Conservation (phyloP, 2,329 filamentous ascomycete species). For the Talaromyces sp. region DNA sequence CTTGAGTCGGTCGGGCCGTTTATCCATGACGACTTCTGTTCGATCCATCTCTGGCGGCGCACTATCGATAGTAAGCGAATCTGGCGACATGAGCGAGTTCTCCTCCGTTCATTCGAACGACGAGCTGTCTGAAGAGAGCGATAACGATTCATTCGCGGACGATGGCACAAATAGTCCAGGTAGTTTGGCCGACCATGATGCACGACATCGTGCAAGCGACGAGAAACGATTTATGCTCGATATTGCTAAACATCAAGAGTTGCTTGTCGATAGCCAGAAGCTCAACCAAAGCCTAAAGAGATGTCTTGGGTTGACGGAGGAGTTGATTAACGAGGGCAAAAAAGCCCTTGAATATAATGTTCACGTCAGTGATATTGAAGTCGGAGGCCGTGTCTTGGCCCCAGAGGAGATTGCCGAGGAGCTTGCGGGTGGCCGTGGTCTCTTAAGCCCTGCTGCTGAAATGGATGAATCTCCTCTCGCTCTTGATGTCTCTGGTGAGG, state of each 20-base stretch:
- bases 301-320: slow-evolving; percentile 84
- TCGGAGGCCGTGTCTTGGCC: slow-evolving; percentile 74
- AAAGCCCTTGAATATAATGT: slow-evolving; percentile 83
- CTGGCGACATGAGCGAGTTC: slow-evolving; percentile 29
- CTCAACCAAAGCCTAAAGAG: slow-evolving; percentile 82
- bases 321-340: slow-evolving; percentile 80
- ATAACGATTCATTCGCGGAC: slow-evolving; percentile 30
- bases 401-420: slow-evolving; percentile 53
- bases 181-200: slow-evolving; percentile 33
- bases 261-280: slow-evolving; percentile 82
- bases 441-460: slow-evolving; percentile 28
- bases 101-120: slow-evolving; percentile 26
- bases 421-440: slow-evolving; percentile 20
- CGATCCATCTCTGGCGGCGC: slow-evolving; percentile 42
- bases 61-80: slow-evolving; percentile 43
- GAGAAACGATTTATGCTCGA: slow-evolving; percentile 81
- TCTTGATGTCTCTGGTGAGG: not conserved
- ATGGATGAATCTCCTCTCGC: slow-evolving; percentile 6
- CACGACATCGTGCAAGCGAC: slow-evolving; percentile 62
- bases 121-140: slow-evolving; percentile 34
- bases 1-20: slow-evolving; percentile 72
- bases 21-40: slow-evolving; percentile 55
- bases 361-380: slow-evolving; percentile 68
- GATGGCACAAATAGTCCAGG: slow-evolving; percentile 32
- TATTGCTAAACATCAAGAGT: slow-evolving; percentile 79